Evolutionary conservation across 1,284 basidiomycete species (phyloP).

Genomic region (Dichomitus squalens): DNA sequence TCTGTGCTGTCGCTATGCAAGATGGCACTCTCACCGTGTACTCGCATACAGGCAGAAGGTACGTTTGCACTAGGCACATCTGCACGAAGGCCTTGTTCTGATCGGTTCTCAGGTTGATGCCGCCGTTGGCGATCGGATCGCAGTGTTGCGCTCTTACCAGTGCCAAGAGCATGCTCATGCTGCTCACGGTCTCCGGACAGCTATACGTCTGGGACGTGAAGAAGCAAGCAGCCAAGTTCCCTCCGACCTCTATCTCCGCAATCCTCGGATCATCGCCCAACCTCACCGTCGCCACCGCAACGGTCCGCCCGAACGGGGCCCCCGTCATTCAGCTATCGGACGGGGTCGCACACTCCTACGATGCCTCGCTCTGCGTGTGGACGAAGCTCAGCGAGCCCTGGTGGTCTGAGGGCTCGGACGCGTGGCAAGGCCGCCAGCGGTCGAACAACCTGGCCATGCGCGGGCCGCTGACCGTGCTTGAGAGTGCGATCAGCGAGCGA

Average conservation of each 20-base stretch:
- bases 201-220: conserved; percentile 81
- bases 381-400: conserved; percentile 75
- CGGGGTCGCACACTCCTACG: conserved; percentile 78
- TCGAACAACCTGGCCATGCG: conserved; percentile 41
- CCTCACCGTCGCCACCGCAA: conserved; percentile 55
- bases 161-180: conserved; percentile 63
- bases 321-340: conserved; percentile 78
- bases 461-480: conserved; percentile 55
- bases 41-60: conserved; percentile 72
- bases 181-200: conserved; percentile 72
- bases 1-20: conserved; percentile 76
- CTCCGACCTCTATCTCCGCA: conserved; percentile 63
- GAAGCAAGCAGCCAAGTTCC: conserved; percentile 61
- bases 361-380: conserved; percentile 67
- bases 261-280: conserved; percentile 60
- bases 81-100: neutral
- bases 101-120: conserved; percentile 58
- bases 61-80: neutral
- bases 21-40: conserved; percentile 83
- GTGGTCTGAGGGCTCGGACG: conserved; percentile 80
- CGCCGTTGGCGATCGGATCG: conserved; percentile 72
- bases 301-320: conserved; percentile 75
- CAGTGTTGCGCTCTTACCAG: conserved; percentile 72
- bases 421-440: conserved; percentile 75
- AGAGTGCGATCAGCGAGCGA: conserved; percentile 56